Percentiles rank a stretch among this genome's conserved stretches.
Conservation (phyloP, 352 stramenopile species). For the Saprolegnia diclina region DNA sequence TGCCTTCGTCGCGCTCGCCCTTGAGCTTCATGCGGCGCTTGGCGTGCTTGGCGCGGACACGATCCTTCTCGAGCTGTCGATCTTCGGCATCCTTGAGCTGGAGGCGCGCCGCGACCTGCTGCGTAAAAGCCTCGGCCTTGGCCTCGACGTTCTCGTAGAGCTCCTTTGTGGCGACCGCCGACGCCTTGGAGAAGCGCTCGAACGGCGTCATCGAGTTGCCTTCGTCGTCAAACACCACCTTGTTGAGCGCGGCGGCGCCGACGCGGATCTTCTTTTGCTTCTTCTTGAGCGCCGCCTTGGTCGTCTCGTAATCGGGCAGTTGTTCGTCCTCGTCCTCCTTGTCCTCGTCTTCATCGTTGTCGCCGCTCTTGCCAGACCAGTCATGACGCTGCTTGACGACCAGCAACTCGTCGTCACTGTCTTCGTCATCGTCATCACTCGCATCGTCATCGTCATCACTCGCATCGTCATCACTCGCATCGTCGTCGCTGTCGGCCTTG, state of each 20-base stretch:
- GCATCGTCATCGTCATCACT: constrained; percentile 12
- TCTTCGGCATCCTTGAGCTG: constrained; percentile 78
- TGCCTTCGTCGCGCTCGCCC: constrained; percentile 57
- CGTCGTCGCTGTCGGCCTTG: constrained; percentile 28
- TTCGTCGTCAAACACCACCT: constrained; percentile 94
- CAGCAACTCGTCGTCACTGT: constrained; percentile 88
- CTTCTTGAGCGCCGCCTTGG: constrained; percentile 74
- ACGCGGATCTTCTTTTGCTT: constrained; percentile 81
- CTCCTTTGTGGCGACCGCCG: constrained; percentile 30
- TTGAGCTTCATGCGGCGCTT: constrained; percentile 84
- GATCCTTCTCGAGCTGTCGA: constrained; percentile 74
- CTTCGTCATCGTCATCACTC: constrained; percentile 43
- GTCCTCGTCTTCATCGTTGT: constrained; percentile 37
- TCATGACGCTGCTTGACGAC: constrained; percentile 90
- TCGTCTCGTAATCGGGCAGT: constrained; percentile 44
- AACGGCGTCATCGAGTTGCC: constrained; percentile 71
- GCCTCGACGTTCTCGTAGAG: constrained; percentile 62
- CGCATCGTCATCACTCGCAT: background rate
- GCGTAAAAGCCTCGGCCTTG: constrained; percentile 55
- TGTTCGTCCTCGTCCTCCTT: constrained; percentile 37
- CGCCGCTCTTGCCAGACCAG: constrained; percentile 38
- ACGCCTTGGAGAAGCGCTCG: constrained; percentile 50
- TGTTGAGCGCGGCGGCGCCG: constrained; percentile 69
- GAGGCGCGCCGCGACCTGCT: constrained; percentile 58
- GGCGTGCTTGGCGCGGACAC: constrained; percentile 83